Evolutionary conservation across 345 rosid genomes (phyloP).

Genomic region (Salix brachista): DNA sequence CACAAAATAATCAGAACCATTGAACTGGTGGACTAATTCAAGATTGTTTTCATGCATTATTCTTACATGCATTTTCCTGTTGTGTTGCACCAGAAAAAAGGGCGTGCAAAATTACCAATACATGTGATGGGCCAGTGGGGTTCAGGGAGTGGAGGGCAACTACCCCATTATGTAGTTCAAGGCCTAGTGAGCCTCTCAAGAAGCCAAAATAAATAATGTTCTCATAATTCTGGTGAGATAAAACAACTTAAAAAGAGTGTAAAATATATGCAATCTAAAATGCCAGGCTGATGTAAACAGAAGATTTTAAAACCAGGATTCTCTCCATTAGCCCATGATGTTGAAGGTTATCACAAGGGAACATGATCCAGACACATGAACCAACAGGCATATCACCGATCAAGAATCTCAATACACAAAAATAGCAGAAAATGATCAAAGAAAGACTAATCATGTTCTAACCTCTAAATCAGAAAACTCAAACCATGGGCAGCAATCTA

Average conservation of each 20-base stretch:
- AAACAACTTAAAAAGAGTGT: not conserved
- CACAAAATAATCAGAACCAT: not conserved
- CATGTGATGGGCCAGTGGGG: not conserved
- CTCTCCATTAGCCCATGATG: too few relatives aligned
- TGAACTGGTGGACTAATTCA: not conserved
- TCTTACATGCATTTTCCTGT: not conserved
- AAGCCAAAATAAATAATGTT: not conserved
- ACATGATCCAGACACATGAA: not conserved
- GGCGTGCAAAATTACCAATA: not conserved
- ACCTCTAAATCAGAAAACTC: constrained; percentile 94
- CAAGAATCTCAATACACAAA: not conserved
- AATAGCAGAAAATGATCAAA: not conserved
- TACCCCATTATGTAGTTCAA: not conserved
- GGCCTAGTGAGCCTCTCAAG: not conserved
- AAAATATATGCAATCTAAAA: not conserved
- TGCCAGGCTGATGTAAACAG: not conserved
- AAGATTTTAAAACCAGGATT: not conserved
- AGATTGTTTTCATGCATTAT: not conserved
- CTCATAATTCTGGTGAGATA: not conserved
- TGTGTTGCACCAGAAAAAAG: not conserved
- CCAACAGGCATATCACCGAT: not conserved
- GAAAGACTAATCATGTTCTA: constrained; percentile 24
- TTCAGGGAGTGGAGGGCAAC: not conserved
- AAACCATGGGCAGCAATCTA: constrained; percentile 98
- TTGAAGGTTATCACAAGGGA: not conserved